Evolutionary conservation across 164 flowering plant genomes (phyloP).

Genomic region (Dillenia turbinata): DNA sequence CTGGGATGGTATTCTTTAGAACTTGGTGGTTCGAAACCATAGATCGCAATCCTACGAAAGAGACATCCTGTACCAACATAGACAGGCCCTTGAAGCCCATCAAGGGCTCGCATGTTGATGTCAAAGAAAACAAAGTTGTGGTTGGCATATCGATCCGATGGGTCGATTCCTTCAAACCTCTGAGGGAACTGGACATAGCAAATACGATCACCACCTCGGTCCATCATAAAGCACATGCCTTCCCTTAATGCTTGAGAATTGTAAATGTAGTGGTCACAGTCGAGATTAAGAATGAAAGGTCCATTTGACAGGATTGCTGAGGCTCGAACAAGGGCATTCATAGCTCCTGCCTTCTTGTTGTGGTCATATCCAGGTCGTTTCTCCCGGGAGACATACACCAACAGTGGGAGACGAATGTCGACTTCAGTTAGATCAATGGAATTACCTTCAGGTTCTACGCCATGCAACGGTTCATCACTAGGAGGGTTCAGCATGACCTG

Average conservation of each 20-base stretch:
- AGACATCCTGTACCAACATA: slow-evolving; percentile 98
- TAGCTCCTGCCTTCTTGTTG: slow-evolving; percentile 95
- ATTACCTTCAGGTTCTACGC: slow-evolving; percentile 28
- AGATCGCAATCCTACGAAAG: slow-evolving; percentile 76
- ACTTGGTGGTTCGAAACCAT: slow-evolving; percentile 82
- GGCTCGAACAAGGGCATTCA: slow-evolving; percentile 89
- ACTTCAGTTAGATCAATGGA: slow-evolving; percentile 49
- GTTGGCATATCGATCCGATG: slow-evolving; percentile 89
- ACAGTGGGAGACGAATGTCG: slow-evolving; percentile 80
- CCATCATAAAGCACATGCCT: slow-evolving; percentile 98
- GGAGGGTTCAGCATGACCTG: slow-evolving; percentile 92
- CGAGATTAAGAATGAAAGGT: slow-evolving; percentile 84
- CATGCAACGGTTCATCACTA: slow-evolving; percentile 58
- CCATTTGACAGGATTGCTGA: slow-evolving; percentile 93
- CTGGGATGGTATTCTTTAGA: slow-evolving; percentile 27
- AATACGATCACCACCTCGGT: slow-evolving; percentile 69
- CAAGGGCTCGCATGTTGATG: slow-evolving; percentile 86
- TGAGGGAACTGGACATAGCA: slow-evolving; percentile 90
- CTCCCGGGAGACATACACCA: slow-evolving; percentile 81
- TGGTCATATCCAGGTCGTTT: slow-evolving; percentile 94
- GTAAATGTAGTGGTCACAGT: slow-evolving; percentile 88
- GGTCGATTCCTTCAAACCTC: slow-evolving; percentile 86
- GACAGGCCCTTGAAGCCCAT: slow-evolving; percentile 90
- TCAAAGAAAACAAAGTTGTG: slow-evolving; percentile 90
- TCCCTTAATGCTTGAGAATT: slow-evolving; percentile 74